These are phyloP conservation scores for Parmales sp. DNA, from an alignment of 108 stramenopile genomes.

Conservation along the genomic window DNA sequence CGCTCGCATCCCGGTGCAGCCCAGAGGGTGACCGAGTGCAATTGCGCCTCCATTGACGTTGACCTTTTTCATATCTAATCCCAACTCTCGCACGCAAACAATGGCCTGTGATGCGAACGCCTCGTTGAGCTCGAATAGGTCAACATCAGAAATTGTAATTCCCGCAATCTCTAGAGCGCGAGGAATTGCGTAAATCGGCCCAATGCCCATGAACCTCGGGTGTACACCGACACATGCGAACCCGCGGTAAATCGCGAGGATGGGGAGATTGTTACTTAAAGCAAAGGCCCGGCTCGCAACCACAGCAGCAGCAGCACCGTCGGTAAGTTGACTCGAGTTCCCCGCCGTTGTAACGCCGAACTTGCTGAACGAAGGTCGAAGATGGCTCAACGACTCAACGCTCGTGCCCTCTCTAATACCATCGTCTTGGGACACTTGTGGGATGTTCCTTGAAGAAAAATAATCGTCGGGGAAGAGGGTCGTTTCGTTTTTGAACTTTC, in stretches of 20 bases:
- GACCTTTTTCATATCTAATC: slow-evolving; percentile 55
- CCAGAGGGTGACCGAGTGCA: slow-evolving; percentile 91
- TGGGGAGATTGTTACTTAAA: slow-evolving; percentile 43
- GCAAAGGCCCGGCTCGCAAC: slow-evolving; percentile 74
- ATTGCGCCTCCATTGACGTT: slow-evolving; percentile 96
- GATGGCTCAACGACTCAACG: slow-evolving; percentile 48
- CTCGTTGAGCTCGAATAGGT: slow-evolving; percentile 94
- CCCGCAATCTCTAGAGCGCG: slow-evolving; percentile 50
- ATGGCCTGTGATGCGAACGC: slow-evolving; percentile 86
- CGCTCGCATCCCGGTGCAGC: slow-evolving; percentile 77
- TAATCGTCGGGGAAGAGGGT: slow-evolving; percentile 3
- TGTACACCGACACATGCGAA: slow-evolving; percentile 77
- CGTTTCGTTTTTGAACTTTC: slow-evolving; percentile 66
- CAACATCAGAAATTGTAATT: slow-evolving; percentile 57
- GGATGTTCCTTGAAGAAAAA: slow-evolving; percentile 8
- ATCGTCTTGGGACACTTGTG: slow-evolving; percentile 60
- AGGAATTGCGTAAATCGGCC: slow-evolving; percentile 84
- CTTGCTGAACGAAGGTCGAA: slow-evolving; percentile 72
- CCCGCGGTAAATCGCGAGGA: slow-evolving; percentile 68
- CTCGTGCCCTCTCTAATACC: slow-evolving; percentile 76
- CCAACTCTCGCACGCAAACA: slow-evolving; percentile 58
- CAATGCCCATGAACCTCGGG: slow-evolving; percentile 86
- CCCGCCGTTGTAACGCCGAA: slow-evolving; percentile 85
- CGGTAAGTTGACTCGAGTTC: slow-evolving; percentile 80
- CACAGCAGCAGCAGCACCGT: slow-evolving; percentile 89